phyloP scores from a whole-genome alignment of 306 rosid species.

The Sophora flavescens region DNA sequence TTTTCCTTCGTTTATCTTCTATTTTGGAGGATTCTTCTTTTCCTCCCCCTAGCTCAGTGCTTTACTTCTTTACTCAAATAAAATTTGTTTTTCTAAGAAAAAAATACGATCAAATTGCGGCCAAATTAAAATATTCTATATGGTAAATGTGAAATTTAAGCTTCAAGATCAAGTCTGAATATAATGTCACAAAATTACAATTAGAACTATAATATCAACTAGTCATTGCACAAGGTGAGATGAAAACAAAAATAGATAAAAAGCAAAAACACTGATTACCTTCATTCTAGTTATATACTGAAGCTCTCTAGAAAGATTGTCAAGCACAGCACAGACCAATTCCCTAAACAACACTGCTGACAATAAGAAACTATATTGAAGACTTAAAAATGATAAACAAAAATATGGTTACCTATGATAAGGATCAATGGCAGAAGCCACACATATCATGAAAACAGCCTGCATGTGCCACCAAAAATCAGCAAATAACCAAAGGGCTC shows the following conservation, averaged over 20 bases:
- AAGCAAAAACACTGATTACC: constrained; percentile 55
- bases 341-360: constrained; percentile 59
- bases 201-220: constrained; percentile 34
- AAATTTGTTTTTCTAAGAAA: background rate
- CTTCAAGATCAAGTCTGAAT: constrained; percentile 19
- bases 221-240: constrained; percentile 24
- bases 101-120: background rate
- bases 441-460: constrained; percentile 95
- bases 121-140: background rate
- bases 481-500: constrained; percentile 34
- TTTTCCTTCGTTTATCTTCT: constrained; percentile 3
- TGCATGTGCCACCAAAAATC: constrained; percentile 52
- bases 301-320: constrained; percentile 81
- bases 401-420: constrained; percentile 69
- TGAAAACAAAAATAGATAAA: background rate
- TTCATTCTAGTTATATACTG: constrained; percentile 71
- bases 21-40: background rate
- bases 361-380: constrained; percentile 34
- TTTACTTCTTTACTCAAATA: background rate
- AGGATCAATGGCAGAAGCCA: constrained; percentile 86
- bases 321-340: constrained; percentile 64
- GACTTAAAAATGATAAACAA: constrained; percentile 30
- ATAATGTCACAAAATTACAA: background rate
- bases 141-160: background rate
- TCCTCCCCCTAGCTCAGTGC: background rate